A percentile compares a stretch with the other conserved stretches of the same genome.
These are phyloP conservation scores for Thermothielavioides terrestris DNA, from an alignment of 495 filamentous ascomycete genomes.

Conservation along the genomic window DNA sequence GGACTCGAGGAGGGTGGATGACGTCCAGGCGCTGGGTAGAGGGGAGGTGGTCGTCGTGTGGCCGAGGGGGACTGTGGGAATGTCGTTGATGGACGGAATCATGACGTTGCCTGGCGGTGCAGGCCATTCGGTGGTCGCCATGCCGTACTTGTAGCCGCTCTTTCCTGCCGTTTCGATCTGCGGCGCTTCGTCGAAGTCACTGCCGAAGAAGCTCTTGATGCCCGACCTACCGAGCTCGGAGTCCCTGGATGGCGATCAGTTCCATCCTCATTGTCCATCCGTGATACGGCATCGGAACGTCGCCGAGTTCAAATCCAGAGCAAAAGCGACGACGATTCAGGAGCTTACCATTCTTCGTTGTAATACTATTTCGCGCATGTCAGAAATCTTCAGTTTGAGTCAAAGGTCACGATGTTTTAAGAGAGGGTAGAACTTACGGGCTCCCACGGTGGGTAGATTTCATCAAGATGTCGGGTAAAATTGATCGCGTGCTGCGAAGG, in stretches of 20 bases:
- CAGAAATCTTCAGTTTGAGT: no score
- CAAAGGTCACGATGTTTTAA: neutral
- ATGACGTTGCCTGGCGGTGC: neutral
- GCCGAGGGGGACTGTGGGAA: neutral
- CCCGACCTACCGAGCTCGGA: neutral
- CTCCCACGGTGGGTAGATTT: neutral
- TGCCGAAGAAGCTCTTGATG: conserved; percentile 1
- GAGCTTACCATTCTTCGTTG: neutral
- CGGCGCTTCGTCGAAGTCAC: neutral
- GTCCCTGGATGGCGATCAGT: neutral
- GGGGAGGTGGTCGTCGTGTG: neutral
- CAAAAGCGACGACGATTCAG: no score
- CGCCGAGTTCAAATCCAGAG: no score
- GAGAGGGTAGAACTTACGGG: neutral
- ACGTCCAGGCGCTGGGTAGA: neutral
- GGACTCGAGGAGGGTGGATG: conserved; percentile 1
- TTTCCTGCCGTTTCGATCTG: neutral
- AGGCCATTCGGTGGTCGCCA: neutral
- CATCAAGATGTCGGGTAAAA: neutral
- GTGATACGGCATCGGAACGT: no score
- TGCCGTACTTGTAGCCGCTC: neutral
- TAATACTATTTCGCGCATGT: neutral
- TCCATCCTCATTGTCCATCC: no score
- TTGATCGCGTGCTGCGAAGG: neutral
- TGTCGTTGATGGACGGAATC: neutral